Percentiles rank a stretch among this genome's conserved stretches.
Conservation (phyloP, 23 red algal species). For the Gracilaria gracilis region DNA sequence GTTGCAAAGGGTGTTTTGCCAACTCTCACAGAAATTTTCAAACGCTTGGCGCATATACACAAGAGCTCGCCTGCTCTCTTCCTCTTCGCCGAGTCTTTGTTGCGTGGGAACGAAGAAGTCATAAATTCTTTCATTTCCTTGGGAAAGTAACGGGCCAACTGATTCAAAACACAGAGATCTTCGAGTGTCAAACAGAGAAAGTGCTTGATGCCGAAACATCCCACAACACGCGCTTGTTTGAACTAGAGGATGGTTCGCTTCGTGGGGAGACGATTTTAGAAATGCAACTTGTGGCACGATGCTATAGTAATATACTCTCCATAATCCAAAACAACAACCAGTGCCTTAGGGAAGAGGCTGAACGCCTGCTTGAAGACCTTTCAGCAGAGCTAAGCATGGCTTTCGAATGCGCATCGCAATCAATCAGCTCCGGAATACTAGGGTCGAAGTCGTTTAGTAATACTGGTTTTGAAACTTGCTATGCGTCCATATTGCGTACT, state of each 20-base stretch:
- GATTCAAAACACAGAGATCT: not conserved
- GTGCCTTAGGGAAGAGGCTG: not conserved
- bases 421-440: not conserved
- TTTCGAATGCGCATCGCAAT: not conserved
- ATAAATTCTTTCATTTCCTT: not conserved
- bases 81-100: not conserved
- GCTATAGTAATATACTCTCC: constrained; percentile 24
- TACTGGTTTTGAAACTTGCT: constrained; percentile 42
- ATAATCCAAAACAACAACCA: not conserved
- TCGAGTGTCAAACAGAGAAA: not conserved
- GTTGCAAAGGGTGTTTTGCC: constrained; percentile 13
- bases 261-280: constrained; percentile 2
- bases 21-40: constrained; percentile 32
- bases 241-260: constrained; percentile 16
- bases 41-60: not conserved
- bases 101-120: not conserved
- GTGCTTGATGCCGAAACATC: not conserved
- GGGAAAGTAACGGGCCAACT: not conserved
- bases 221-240: constrained; percentile 4
- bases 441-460: constrained; percentile 30
- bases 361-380: not conserved
- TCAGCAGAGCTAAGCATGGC: not conserved
- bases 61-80: not conserved
- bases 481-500: constrained; percentile 20
- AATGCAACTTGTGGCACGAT: constrained; percentile 50